These are phyloP conservation scores for Suillus hirtellus DNA, from an alignment of 768 basidiomycete genomes.

Conservation along the genomic window DNA sequence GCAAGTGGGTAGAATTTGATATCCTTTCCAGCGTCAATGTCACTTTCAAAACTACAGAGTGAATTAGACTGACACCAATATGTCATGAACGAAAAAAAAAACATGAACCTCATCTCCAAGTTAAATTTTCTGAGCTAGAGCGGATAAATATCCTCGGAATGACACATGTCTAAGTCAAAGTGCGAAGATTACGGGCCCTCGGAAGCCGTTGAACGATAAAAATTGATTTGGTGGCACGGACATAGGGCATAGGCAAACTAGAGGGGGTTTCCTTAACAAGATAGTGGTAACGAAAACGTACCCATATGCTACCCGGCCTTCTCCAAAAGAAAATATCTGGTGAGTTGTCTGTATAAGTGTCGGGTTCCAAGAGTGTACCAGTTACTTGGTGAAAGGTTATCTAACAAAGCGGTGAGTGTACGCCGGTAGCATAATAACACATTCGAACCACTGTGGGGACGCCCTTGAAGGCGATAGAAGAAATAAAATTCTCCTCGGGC, in stretches of 20 bases:
- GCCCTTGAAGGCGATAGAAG: neutral
- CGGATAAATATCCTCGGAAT: conserved; percentile 1
- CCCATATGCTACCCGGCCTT: neutral
- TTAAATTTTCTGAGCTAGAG: neutral
- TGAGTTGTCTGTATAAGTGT: neutral
- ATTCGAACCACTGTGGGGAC: neutral
- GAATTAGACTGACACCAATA: neutral
- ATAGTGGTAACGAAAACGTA: neutral
- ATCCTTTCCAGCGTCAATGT: neutral
- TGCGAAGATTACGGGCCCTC: neutral
- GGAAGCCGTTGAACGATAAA: neutral
- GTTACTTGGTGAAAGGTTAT: neutral
- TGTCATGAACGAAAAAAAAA: neutral
- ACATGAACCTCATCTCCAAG: neutral
- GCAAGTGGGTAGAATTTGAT: neutral
- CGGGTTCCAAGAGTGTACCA: neutral
- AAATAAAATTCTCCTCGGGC: neutral
- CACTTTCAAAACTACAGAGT: neutral
- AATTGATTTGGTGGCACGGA: neutral
- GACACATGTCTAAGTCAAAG: neutral
- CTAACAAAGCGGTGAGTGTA: neutral
- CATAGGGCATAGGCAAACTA: neutral
- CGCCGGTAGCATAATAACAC: neutral
- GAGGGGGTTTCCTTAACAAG: neutral
- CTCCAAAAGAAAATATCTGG: neutral